These are phyloP conservation scores for Magnusiomyces tetraspermus DNA, from an alignment of 1,139 yeast species.

Conservation along the genomic window DNA sequence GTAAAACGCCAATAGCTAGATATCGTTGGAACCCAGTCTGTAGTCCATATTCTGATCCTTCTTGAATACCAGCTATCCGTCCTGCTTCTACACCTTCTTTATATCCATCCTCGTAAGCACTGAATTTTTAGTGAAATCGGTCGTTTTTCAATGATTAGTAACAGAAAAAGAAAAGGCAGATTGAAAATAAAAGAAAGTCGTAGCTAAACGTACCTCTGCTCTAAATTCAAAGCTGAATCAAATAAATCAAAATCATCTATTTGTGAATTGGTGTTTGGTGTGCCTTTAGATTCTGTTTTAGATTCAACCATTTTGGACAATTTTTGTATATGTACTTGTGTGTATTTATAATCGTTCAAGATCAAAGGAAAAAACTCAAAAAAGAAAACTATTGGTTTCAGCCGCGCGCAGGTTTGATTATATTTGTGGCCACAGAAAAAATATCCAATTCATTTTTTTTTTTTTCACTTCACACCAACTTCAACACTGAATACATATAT, in stretches of 20 bases:
- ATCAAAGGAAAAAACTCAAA: no score
- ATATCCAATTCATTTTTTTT: no score
- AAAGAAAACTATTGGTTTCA: no score
- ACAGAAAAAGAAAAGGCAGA: slow-evolving; percentile 1
- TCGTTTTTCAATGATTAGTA: no score
- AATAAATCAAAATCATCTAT: slow-evolving; percentile 24
- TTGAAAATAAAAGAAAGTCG: not conserved
- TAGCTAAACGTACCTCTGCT: slow-evolving; percentile 34
- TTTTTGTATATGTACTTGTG: no score
- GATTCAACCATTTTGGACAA: no score
- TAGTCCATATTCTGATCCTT: slow-evolving; percentile 70
- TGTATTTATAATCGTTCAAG: no score
- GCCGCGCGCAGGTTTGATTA: no score
- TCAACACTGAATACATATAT: no score
- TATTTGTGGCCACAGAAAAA: no score
- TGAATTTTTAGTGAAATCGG: slow-evolving; percentile 15
- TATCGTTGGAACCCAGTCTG: slow-evolving; percentile 73
- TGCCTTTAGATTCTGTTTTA: not conserved
- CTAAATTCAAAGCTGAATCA: slow-evolving; percentile 45
- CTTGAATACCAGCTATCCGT: slow-evolving; percentile 47
- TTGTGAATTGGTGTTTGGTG: slow-evolving; percentile 3
- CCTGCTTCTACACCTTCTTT: slow-evolving; percentile 42
- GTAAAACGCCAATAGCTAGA: slow-evolving; percentile 52
- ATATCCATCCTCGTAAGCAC: slow-evolving; percentile 54
- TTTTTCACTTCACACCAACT: no score